Evolutionary conservation across 345 rosid genomes (phyloP), one percentile per base, ranked within the genome.

Genomic region (Bretschneidera sinensis): DNA sequence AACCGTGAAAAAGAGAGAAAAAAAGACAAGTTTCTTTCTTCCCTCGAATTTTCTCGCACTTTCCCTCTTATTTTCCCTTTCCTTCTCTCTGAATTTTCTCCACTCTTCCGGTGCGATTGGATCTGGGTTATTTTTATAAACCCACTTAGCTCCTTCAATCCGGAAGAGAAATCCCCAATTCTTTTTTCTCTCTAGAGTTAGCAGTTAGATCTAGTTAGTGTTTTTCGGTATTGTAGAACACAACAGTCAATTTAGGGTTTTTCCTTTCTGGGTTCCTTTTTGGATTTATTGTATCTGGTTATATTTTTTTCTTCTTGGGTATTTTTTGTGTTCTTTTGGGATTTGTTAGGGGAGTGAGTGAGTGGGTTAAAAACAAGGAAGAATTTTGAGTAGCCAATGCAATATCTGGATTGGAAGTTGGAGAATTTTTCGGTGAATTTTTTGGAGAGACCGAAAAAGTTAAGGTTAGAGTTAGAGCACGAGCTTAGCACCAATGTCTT

Each of bases 401-500:
- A 58, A 65, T 66, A 65, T 74, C 64, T 71, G 63, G 66, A 17
- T 68, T 68, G 75, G 54, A 43, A 61, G 57, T 61, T 73, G 60
- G 57, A 57, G 49, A 61, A 63, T 21, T 63, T 66, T 70, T 71
- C 71, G 71, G 85, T 65, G 54, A 21, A 34, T 68, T 70, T 62
- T 73, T 63, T 55, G 34, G 75, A 65, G 72, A 66, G 66, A 70
- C 80, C 72, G 84, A 73, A 78, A 63, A 51, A 60, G 64, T 64
- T 64, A 39, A 39, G 45, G 54, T 31, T 62, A 64, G 66, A 61
- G 64, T 74, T 66, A 35, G 21, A 43, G 50, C 35, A 33, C 54
- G 48, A 60, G 54, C 55, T 56, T 62, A 59, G 66, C 64, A 64
- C 21, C 81, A 64, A 86, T 84, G 91, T 84, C 96, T 75, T 84